A percentile compares a stretch with the other conserved stretches of the same genome.
Conservation (phyloP, 1,284 basidiomycete genomes). For the Sutorius eximius region DNA sequence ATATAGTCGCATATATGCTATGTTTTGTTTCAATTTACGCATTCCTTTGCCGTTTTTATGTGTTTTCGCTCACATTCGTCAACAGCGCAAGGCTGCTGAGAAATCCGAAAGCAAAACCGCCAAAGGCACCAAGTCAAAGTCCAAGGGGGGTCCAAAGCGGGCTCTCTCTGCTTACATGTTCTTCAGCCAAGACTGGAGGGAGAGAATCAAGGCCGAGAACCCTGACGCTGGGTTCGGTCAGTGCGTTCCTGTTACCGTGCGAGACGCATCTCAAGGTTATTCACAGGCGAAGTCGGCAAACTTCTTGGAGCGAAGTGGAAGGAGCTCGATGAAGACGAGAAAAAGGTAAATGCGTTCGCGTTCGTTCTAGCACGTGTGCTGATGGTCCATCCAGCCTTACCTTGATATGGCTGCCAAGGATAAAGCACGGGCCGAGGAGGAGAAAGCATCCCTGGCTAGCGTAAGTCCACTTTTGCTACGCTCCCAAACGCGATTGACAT, state of each 20-base stretch:
- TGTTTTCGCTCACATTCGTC: constrained; percentile 20
- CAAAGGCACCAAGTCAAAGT: constrained; percentile 72
- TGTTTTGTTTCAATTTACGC: not conserved
- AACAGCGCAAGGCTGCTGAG: constrained; percentile 70
- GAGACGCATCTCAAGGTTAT: constrained; percentile 9
- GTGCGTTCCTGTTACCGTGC: constrained; percentile 29
- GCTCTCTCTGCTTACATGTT: constrained; percentile 98
- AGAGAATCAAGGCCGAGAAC: constrained; percentile 94
- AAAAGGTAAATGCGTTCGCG: constrained; percentile 59
- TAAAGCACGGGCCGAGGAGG: constrained; percentile 81
- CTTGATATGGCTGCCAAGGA: constrained; percentile 83
- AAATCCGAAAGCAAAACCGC: constrained; percentile 61
- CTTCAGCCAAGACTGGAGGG: constrained; percentile 95
- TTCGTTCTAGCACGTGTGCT: not conserved
- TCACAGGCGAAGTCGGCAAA: constrained; percentile 78
- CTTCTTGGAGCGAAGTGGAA: constrained; percentile 90
- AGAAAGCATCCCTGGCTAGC: constrained; percentile 77
- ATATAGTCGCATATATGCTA: constrained; percentile 26
- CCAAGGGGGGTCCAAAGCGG: constrained; percentile 68
- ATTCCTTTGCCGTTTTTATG: not conserved
- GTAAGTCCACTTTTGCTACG: constrained; percentile 39
- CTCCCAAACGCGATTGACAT: not conserved
- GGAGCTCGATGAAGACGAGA: constrained; percentile 79
- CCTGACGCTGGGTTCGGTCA: constrained; percentile 89
- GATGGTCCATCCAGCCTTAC: constrained; percentile 76